A percentile compares a stretch with the other conserved stretches of the same genome.
phyloP scores from a whole-genome alignment of 2,329 filamentous ascomycete genomes.

The Pseudogymnoascus sp. region DNA sequence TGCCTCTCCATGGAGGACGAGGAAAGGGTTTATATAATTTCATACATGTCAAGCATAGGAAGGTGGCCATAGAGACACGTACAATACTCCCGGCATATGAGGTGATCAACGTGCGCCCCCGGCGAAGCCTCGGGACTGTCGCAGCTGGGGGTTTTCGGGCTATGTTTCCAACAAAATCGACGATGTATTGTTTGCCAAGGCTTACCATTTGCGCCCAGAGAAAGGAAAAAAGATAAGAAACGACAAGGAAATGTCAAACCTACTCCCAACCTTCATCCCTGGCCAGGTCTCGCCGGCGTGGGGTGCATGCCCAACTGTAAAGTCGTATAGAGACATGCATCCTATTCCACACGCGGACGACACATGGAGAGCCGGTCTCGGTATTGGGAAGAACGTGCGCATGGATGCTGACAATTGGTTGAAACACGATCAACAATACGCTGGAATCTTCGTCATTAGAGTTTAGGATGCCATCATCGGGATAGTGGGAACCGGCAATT shows the following conservation, averaged over 20 bases:
- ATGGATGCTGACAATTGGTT: constrained; percentile 1
- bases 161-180: neutral
- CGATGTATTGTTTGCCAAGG: neutral
- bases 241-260: neutral
- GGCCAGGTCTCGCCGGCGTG: neutral
- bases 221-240: neutral
- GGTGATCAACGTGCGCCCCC: constrained; percentile 1
- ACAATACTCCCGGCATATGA: neutral
- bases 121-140: neutral
- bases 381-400: neutral
- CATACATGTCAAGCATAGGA: neutral
- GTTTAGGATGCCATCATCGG: constrained; percentile 4
- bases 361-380: constrained; percentile 3
- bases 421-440: constrained; percentile 1
- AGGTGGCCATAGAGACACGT: neutral
- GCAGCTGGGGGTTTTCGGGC: neutral
- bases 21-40: constrained; percentile 1
- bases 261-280: neutral
- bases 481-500: neutral
- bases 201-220: neutral
- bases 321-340: neutral
- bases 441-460: constrained; percentile 1
- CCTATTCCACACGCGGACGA: neutral
- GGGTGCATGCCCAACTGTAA: neutral
- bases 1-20: neutral